These are phyloP conservation scores for Globisporangium spiculum DNA, from an alignment of 352 stramenopile species.

Conservation along the genomic window DNA sequence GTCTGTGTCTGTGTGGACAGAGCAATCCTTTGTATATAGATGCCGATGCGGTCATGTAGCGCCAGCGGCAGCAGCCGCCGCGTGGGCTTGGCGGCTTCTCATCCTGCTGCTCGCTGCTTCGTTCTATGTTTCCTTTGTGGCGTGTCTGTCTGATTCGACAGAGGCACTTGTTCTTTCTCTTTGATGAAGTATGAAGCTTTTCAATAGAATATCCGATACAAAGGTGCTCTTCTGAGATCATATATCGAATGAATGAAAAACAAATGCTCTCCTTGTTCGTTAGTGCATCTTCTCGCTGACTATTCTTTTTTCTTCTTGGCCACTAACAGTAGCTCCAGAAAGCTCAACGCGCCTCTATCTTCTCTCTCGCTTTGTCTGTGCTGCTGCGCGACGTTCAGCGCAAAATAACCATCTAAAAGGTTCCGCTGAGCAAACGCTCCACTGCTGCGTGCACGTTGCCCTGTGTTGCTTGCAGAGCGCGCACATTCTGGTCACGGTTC, in stretches of 20 bases:
- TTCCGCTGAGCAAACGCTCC: conserved; percentile 81
- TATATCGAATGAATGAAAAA: no score
- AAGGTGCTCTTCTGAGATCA: not conserved
- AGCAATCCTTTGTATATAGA: not conserved
- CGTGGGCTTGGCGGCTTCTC: not conserved
- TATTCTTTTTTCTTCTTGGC: not conserved
- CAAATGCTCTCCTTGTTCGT: not conserved
- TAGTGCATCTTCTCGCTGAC: not conserved
- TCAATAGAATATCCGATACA: not conserved
- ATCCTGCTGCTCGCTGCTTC: not conserved
- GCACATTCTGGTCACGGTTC: conserved; percentile 86
- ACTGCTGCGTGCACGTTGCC: conserved; percentile 91
- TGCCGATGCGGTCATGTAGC: not conserved
- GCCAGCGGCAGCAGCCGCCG: not conserved
- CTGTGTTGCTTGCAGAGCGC: conserved; percentile 77
- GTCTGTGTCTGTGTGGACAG: not conserved
- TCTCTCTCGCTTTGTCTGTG: not conserved
- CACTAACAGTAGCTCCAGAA: not conserved
- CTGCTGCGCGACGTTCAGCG: not conserved
- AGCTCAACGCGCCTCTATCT: not conserved
- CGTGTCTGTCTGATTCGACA: not conserved
- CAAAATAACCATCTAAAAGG: conserved; percentile 30
- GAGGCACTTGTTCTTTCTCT: not conserved
- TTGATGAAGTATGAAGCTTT: not conserved
- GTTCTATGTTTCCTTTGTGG: not conserved